Evolutionary conservation across 345 rosid species (phyloP), one percentile per base, ranked within the genome.

Genomic region (Rubroshorea leprosula): DNA sequence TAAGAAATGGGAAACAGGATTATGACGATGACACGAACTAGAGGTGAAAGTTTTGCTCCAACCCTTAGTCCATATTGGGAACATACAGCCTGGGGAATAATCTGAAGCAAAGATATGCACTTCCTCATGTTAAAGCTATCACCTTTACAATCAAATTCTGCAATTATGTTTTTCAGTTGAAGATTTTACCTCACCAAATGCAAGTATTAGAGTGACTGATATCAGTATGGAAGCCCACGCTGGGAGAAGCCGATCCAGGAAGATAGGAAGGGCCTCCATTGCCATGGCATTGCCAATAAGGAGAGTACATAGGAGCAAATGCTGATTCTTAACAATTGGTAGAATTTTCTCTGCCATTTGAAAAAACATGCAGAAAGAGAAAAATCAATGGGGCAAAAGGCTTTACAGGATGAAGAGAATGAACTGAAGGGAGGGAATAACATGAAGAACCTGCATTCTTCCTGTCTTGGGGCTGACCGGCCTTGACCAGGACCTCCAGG

Each of bases 261-360:
- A 91, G 67, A 91, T 80, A 0, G 94, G 97, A 58, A 85, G 72
- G 51, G 97, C 93, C 89, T 90, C 93, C 97, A 81, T 90, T 35
- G 95, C 97, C 65, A 87, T 17, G 50, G 95, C 75, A 60, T 90
- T 90, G 73, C 95, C 86, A 58, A 90, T 83, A 56, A 90, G 85
- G 43, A 85, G 93, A 24, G 97, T 87, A 63, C 96, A 90, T 45
- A 90, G 62, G 18, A 90, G 85, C 35, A 83, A 68, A 67, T 90
- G 93, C 76, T 85, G 96, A 56, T 90, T 83, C 71, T 83, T 81
- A 39, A 90, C 90, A 11, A 90, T 72, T 16, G 97, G 97, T 10
- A 87, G 68, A 61, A 90, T 90, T 70, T 90, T 87, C 64, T 58
- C 93, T 35, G 12, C 41, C 10, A 55, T 18, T 15, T 22, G 21